Conservation (phyloP, 768 basidiomycete species). For the Sarcodon sp. region DNA sequence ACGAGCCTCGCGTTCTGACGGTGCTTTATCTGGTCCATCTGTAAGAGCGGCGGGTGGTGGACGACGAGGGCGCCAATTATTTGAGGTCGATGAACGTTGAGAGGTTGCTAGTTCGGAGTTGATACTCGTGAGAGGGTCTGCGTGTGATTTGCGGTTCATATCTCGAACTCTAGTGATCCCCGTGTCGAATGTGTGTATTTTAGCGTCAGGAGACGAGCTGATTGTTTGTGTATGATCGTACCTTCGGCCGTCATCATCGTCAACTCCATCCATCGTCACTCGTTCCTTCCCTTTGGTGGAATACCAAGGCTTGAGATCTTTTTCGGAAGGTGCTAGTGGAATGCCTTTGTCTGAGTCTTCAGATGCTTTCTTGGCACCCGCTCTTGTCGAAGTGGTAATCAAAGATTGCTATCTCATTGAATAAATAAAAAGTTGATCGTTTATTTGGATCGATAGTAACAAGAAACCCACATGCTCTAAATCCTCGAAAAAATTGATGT, state of each 20-base stretch:
- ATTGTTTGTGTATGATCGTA: conserved; percentile 3
- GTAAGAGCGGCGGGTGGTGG: conserved; percentile 6
- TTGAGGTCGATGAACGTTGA: conserved; percentile 16
- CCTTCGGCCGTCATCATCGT: conserved; percentile 12
- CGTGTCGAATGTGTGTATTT: background rate
- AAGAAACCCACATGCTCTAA: conserved; percentile 45
- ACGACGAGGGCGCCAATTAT: conserved; percentile 3
- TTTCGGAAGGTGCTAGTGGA: conserved; percentile 57
- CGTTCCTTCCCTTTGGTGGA: conserved; percentile 12
- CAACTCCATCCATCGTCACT: conserved; percentile 7
- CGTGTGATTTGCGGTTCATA: conserved; percentile 41
- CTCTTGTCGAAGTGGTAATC: background rate
- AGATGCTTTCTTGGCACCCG: conserved; percentile 1
- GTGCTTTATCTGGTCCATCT: conserved; percentile 1
- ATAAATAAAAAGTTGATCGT: background rate
- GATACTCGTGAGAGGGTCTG: conserved; percentile 69
- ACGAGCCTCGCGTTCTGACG: conserved; percentile 40
- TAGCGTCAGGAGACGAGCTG: background rate
- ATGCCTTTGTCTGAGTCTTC: conserved; percentile 57
- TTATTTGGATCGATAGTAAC: background rate
- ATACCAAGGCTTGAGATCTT: conserved; percentile 82
- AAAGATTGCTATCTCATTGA: background rate
- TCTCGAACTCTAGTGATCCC: conserved; percentile 39
- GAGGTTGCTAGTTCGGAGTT: conserved; percentile 40
- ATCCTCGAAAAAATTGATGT: conserved; percentile 80